Base-by-base conservation (phyloP, 129 eudicot species). In the Artemisia argyi region DNA sequence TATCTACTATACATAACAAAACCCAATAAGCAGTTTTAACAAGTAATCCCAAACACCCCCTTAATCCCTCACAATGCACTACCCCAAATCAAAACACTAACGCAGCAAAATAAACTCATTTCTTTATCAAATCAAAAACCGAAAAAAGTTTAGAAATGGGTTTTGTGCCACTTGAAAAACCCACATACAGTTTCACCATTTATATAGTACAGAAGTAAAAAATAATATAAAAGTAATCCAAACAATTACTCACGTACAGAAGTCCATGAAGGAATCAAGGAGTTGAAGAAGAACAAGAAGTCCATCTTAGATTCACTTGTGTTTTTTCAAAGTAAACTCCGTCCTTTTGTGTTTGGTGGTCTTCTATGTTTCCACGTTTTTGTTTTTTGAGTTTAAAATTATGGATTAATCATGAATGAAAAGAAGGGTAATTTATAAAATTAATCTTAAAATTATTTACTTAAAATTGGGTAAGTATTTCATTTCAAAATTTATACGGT, bases 261-360 rank as follows among this genome's bases (percentile, higher is more conserved):
- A 68, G 52, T 85, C 79, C 70, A 82, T 19, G 94, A 92, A 32
- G 94, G 94, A 65, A 82, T 83, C 61, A 78, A 61, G 42, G 94
- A 77, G 59, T 30, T 71, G 73, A 86, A 77, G 73, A 88, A 74
- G 35, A 77, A 65, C 50, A 24, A 56, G 61, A 84, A 91, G 89
- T 91, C 96, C 92, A 91, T 88, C 19, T 16, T 24, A 13, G 72
- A 73, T 67, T 77, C 73, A 76, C 79, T 63, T 39, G 2, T 39
- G 46, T 39, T 39, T 39, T 76, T 65, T 61, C 35, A 54, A 68
- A 60, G 80, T 68, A 35, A 68, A 59, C 74, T 68, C 80, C 80
- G 80, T 68, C 80, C 17, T 51, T 68, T 46, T 18, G 51, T 28
- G 15, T 47, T n/a, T 15, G 7, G 69, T 68, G n/a, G n/a, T 58